These are phyloP conservation scores for Miscanthus lutarioriparius DNA, from an alignment of 176 grass and related monocot species.

Conservation along the genomic window DNA sequence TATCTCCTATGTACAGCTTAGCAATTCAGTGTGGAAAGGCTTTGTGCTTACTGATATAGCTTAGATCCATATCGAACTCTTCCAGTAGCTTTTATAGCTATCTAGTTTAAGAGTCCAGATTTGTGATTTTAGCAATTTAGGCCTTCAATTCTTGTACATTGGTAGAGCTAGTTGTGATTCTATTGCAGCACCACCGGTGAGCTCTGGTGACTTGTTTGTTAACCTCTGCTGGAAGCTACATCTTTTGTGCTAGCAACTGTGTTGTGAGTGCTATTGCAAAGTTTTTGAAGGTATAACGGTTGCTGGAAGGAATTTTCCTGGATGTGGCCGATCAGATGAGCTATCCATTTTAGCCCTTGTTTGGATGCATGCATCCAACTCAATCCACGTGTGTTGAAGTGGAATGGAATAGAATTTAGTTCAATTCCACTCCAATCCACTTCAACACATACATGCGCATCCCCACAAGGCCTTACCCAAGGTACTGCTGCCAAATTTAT, in stretches of 20 bases:
- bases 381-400: too few relatives aligned
- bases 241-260: neutral
- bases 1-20: conserved; percentile 49
- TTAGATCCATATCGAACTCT: conserved; percentile 27
- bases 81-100: conserved; percentile 31
- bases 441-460: too few relatives aligned
- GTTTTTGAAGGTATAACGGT: neutral
- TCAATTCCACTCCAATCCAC: too few relatives aligned
- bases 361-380: too few relatives aligned
- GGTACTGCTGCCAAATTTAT: neutral
- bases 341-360: neutral
- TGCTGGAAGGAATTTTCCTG: neutral
- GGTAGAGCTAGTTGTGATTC: conserved; percentile 44
- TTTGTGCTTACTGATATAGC: conserved; percentile 33
- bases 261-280: neutral
- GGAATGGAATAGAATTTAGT: too few relatives aligned
- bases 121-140: conserved; percentile 12
- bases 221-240: conserved; percentile 23
- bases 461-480: too few relatives aligned
- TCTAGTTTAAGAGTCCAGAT: conserved; percentile 40
- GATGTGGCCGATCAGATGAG: neutral
- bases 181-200: conserved; percentile 3
- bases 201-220: conserved; percentile 21
- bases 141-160: neutral
- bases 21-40: conserved; percentile 16